These are phyloP conservation scores for Curvularia eragrostidis DNA, from an alignment of 2,329 filamentous ascomycete genomes.

Conservation along the genomic window DNA sequence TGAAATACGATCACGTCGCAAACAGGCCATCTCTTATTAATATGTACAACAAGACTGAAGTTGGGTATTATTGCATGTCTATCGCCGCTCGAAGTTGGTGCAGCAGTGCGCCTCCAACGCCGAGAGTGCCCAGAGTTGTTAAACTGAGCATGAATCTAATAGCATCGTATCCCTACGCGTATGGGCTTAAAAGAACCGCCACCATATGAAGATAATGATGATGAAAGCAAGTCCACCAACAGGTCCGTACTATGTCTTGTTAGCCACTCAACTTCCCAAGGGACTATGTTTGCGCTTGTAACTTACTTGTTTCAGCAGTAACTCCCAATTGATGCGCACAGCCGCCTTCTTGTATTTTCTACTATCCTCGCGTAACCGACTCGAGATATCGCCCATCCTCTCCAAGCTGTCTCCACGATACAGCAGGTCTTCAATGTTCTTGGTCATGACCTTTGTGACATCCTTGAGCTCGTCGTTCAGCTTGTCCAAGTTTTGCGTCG, in stretches of 20 bases:
- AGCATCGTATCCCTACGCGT: background rate
- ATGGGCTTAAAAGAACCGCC: constrained; percentile 78
- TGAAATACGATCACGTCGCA: background rate
- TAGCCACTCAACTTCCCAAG: constrained; percentile 14
- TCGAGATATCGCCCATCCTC: constrained; percentile 95
- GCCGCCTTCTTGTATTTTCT: constrained; percentile 93
- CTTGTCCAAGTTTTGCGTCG: constrained; percentile 90
- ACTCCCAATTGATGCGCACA: constrained; percentile 96
- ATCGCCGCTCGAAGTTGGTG: constrained; percentile 1
- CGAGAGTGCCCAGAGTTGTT: constrained; percentile 2
- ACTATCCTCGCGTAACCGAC: constrained; percentile 85
- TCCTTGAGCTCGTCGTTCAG: constrained; percentile 97
- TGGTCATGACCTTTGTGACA: constrained; percentile 99
- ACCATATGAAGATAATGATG: constrained; percentile 86
- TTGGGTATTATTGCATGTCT: constrained; percentile 31
- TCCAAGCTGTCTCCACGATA: constrained; percentile 95
- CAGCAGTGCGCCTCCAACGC: constrained; percentile 18
- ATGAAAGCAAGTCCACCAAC: constrained; percentile 82
- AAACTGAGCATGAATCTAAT: constrained; percentile 1
- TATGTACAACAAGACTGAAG: constrained; percentile 10
- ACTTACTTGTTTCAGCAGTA: constrained; percentile 83
- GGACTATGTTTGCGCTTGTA: background rate
- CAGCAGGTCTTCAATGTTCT: constrained; percentile 97
- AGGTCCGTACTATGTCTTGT: constrained; percentile 73
- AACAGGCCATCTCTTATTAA: background rate